Base-by-base conservation (phyloP, 1,284 basidiomycete genomes). In the Cryptococcus wingfieldii region DNA sequence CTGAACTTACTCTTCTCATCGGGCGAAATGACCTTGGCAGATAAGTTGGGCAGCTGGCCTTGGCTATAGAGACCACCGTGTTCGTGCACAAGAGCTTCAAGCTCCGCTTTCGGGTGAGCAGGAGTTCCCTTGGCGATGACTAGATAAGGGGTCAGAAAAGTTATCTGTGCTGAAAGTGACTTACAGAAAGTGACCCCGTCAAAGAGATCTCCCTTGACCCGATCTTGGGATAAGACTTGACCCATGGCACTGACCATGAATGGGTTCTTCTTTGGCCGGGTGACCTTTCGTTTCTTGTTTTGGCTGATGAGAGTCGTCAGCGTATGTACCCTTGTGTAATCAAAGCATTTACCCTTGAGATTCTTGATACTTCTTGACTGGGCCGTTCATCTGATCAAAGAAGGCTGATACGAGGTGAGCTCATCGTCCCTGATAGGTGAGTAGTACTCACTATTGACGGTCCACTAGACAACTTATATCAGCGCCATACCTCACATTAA, bases 31-130 rank as follows among this genome's bases (percentile, higher is more conserved):
- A 85, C 86, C 62, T 89, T 86, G 0, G 75, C 73, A 3, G 73
- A 70, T 13, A 63, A 51, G 53, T 76, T 71, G 0, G 65, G 46
- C 6, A 74, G 50, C 49, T 75, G 73, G 3, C 64, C 80, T 70
- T 90, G 88, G 2, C 82, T 81, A 64, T 84, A 84, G 8, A 78
- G 80, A 2, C 91, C 92, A 1, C 92, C 90, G 64, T 94, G 80
- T 6, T 83, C 81, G 60, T 85, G 82, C 47, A 95, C 87, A 6
- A 79, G 58, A 10, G 65, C 64, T 57, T 79, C 71, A 1, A 81
- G 64, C 1, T 73, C 70, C 5, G 58, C 39, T 64, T 69, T 74
- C 38, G 51, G 62, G 47, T 60, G 61, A 47, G 54, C 55, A 16
- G 59, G 55, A 34, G 44, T 66, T 38, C 90, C 88, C 7, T 87